Evolutionary conservation across 192 early-diverging fungal genomes (phyloP), one percentile per base, ranked within the genome.

Genomic region (Coemansia sp.): DNA sequence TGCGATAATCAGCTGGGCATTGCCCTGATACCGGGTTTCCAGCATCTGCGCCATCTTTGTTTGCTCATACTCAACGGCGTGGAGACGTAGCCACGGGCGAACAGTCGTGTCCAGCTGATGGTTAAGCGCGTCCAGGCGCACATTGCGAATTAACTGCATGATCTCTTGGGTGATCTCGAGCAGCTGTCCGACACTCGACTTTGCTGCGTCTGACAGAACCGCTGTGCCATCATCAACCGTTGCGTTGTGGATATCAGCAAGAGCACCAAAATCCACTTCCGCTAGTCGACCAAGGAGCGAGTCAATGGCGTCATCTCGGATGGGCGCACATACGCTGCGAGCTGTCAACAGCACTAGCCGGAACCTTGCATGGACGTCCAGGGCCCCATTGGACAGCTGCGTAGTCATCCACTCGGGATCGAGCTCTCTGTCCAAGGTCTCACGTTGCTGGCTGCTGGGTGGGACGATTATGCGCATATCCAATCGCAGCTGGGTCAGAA

Each of bases 41-140:
- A 80, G 63, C n/a, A 45, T 4, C 29, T 75, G 70, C n/a, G 46
- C 27, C 36, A 72, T 63, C 55, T 74, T 74, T 19, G 66, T 63
- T 1, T 66, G 62, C 69, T 82, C 79, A 41, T 82, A 82, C 34
- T 76, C 71, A 1, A 73, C 68, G 1, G 71, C 74, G 23, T 82
- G 79, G 15, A 50, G 27, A 17, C 64, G 67, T 44, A 82, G 68
- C 74, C 75, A 82, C 14, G 79, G 79, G 10, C 79, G 74, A 15
- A 82, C 75, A 5, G 73, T 58, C 1, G 70, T 70, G 10, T 76
- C 66, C 19, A 82, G 62, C 44, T 76, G 74, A 44, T 76, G 66
- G 63, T 82, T 82, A 29, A 82, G 75, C 39, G 67, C 70, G 36
- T 82, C 79, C 17, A 70, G 31, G 1, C 69, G 70, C 8, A 76